A percentile compares a stretch with the other conserved stretches of the same genome.
Evolutionary conservation across 225 moss, liverwort and hornwort species (phyloP).

Genomic region (Lunularia cruciata): DNA sequence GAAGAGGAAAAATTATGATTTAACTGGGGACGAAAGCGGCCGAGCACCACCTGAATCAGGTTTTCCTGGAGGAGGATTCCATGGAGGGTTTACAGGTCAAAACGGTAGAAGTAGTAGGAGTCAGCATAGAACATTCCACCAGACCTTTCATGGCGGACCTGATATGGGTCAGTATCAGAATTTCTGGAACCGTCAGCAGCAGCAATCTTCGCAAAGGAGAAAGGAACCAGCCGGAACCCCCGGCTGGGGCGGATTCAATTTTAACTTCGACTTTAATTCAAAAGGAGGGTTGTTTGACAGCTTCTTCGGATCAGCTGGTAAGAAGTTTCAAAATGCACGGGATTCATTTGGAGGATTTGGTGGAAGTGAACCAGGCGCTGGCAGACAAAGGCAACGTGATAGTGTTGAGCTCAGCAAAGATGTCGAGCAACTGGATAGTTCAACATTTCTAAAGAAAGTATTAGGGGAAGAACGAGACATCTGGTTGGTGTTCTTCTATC

Average conservation of each 20-base stretch:
- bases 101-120: constrained; percentile 17
- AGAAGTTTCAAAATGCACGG: constrained; percentile 30
- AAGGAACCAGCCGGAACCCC: constrained; percentile 17
- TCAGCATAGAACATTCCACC: constrained; percentile 17
- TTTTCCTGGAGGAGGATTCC: constrained; percentile 24
- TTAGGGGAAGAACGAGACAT: constrained; percentile 29
- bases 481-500: constrained; percentile 44
- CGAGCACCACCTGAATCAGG: constrained; percentile 25
- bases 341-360: constrained; percentile 30
- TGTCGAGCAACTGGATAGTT: constrained; percentile 27
- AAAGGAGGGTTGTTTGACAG: constrained; percentile 34
- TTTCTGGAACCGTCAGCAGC: constrained; percentile 12
- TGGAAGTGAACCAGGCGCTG: constrained; percentile 11
- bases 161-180: constrained; percentile 31
- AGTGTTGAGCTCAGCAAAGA: constrained; percentile 21
- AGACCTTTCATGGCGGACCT: constrained; percentile 30
- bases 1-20: constrained; percentile 84
- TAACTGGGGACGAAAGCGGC: constrained; percentile 73
- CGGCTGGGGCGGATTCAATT: constrained; percentile 36
- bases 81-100: constrained; percentile 46
- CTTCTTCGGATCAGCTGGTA: constrained; percentile 39
- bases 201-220: constrained; percentile 4
- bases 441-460: constrained; percentile 32
- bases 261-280: constrained; percentile 33
- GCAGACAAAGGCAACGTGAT: constrained; percentile 2